Conservation (phyloP, 768 basidiomycete genomes). For the Mycena belliarum region DNA sequence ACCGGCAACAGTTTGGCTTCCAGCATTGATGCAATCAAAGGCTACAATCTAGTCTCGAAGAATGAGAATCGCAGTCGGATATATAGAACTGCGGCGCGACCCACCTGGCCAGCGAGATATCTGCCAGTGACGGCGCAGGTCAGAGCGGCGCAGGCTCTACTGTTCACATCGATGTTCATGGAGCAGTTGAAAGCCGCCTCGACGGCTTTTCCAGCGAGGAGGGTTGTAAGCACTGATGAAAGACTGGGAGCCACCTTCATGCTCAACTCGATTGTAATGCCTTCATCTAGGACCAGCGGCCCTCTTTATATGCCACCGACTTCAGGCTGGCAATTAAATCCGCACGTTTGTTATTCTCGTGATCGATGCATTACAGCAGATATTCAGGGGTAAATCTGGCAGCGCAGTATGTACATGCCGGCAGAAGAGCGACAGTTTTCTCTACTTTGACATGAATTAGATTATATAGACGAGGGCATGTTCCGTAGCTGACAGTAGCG, state of each 20-base stretch:
- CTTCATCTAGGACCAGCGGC: not conserved
- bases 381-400: not conserved
- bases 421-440: too few species aligned
- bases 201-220: not conserved
- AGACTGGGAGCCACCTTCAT: not conserved
- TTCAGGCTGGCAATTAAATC: not conserved
- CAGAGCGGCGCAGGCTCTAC: not conserved
- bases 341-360: not conserved
- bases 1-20: not conserved
- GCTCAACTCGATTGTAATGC: not conserved
- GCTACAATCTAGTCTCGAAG: not conserved
- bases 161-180: slow-evolving; percentile 8
- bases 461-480: too few species aligned
- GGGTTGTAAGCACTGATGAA: not conserved
- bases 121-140: not conserved
- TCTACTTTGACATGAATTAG: too few species aligned
- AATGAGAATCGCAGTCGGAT: not conserved
- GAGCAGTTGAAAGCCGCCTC: slow-evolving; percentile 2
- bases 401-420: not conserved
- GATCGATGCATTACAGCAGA: not conserved
- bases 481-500: too few species aligned
- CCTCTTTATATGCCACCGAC: not conserved
- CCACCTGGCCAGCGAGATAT: not conserved
- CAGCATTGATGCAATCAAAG: not conserved
- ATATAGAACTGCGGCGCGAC: not conserved